Base-by-base conservation (phyloP, 2,329 filamentous ascomycete species). In the Aspergillus aculeatinus region DNA sequence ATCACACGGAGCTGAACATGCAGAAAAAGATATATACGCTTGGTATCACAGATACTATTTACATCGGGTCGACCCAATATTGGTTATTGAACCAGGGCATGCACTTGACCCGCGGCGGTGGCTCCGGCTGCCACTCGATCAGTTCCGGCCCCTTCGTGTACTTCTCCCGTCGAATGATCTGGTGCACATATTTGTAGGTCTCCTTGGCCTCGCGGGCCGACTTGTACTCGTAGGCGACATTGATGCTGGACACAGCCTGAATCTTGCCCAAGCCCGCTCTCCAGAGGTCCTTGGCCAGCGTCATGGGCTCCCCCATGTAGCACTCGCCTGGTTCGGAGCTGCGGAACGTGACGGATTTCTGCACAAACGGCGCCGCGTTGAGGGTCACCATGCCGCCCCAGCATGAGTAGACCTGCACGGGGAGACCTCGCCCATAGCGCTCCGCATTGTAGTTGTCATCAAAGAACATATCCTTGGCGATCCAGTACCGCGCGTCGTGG, bases 41-140 rank as follows among this genome's bases (percentile, higher is more conserved):
- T 44, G 39, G 16, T 44, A 44, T 44, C 39, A 50, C 14, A 25
- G 4, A n/a, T 21, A 16, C 12, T 27, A 50, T 50, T 29, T 50
- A 50, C 16, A 25, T 42, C 3, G 51, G 25, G 33, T 53, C 33
- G 16, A 53, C 51, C 51, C 51, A 53, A 23, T 33, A 53, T 35
- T 53, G 51, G 23, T 53, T 39, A 27, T 53, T 53, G 12, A 53
- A 53, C 51, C 35, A 53, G 12, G 51, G 51, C 51, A 53, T 53
- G 31, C 51, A 53, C 21, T 53, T 53, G 21, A 53, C 25, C 6
- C 33, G 21, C 12, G 25, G 33, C 9, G 51, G 51, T 10, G 51
- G 51, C 31, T 53, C 21, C 16, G 23, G 19, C 7, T 25, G 16
- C 51, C 51, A 53, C 14, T 42, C 33, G 14, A 53, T n/a, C 33